Evolutionary conservation across 805 yeast species (phyloP).

Genomic region (Cyberlindnera sargentensis): DNA sequence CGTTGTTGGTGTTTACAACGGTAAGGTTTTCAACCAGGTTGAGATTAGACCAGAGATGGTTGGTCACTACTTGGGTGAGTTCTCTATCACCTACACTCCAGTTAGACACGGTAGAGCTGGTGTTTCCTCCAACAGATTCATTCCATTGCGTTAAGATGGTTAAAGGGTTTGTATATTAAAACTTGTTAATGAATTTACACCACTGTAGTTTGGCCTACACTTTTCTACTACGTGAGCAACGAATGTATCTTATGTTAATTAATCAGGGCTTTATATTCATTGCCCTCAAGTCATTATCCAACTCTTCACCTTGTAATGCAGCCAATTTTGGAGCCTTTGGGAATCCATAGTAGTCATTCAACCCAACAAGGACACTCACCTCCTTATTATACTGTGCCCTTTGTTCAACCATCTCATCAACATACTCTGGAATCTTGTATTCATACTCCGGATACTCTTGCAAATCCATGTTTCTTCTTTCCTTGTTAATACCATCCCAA

Average conservation of each 20-base stretch:
- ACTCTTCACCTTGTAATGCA: slow-evolving; percentile 63
- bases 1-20: slow-evolving; percentile 98
- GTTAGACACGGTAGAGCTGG: slow-evolving; percentile 99
- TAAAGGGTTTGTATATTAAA: slow-evolving; percentile 7
- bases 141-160: slow-evolving; percentile 51
- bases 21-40: slow-evolving; percentile 98
- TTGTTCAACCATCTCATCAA: slow-evolving; percentile 51
- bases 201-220: no score
- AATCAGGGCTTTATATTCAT: slow-evolving; percentile 27
- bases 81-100: slow-evolving; percentile 99
- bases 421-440: slow-evolving; percentile 33
- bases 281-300: slow-evolving; percentile 61
- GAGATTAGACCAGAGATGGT: slow-evolving; percentile 99
- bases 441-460: slow-evolving; percentile 42
- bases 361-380: slow-evolving; percentile 61
- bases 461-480: slow-evolving; percentile 70
- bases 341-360: slow-evolving; percentile 62
- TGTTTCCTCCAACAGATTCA: slow-evolving; percentile 67
- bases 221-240: background rate
- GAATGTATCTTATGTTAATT: no score
- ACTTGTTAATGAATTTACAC: slow-evolving; percentile 13
- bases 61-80: slow-evolving; percentile 99
- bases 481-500: slow-evolving; percentile 91
- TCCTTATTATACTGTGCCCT: slow-evolving; percentile 63
- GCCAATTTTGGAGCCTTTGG: slow-evolving; percentile 75